Percentiles rank a stretch among this genome's conserved stretches.
These are phyloP conservation scores for Hortiboletus campestris DNA, from an alignment of 768 basidiomycete genomes.

Conservation along the genomic window DNA sequence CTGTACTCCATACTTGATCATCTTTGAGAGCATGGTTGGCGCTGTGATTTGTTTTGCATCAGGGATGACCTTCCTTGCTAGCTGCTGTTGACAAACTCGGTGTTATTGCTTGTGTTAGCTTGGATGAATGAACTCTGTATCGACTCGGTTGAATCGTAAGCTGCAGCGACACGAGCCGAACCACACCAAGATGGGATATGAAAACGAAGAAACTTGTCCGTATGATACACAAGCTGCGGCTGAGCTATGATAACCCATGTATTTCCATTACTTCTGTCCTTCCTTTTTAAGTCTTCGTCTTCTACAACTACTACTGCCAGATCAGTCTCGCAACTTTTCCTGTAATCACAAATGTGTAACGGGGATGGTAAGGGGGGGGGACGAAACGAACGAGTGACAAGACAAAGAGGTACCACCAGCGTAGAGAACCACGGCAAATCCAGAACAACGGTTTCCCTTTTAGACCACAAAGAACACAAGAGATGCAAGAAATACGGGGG, in stretches of 20 bases:
- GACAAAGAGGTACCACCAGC: slow-evolving; percentile 9
- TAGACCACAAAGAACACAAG: slow-evolving; percentile 20
- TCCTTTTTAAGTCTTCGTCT: slow-evolving; percentile 18
- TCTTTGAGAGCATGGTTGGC: too few species aligned
- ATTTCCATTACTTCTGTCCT: slow-evolving; percentile 34
- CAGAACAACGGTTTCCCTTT: slow-evolving; percentile 20
- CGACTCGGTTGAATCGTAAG: not conserved
- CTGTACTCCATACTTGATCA: too few species aligned
- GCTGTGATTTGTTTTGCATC: too few species aligned
- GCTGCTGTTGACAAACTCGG: not conserved
- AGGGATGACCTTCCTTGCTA: not conserved
- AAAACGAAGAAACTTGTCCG: slow-evolving; percentile 7
- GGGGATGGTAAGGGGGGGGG: slow-evolving; percentile 1
- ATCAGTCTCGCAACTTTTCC: slow-evolving; percentile 24
- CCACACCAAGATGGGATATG: not conserved
- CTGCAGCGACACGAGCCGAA: not conserved
- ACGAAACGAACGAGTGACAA: slow-evolving; percentile 13
- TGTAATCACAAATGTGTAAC: slow-evolving; percentile 22
- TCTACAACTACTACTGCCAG: slow-evolving; percentile 30
- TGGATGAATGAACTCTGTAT: not conserved
- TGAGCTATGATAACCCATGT: slow-evolving; percentile 25
- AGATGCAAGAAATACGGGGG: slow-evolving; percentile 23
- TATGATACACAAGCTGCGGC: slow-evolving; percentile 32
- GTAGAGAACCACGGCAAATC: slow-evolving; percentile 17
- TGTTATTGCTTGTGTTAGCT: not conserved